These are phyloP conservation scores for Starmerella potacharoeniae DNA, from an alignment of 805 yeast genomes.

Conservation along the genomic window DNA sequence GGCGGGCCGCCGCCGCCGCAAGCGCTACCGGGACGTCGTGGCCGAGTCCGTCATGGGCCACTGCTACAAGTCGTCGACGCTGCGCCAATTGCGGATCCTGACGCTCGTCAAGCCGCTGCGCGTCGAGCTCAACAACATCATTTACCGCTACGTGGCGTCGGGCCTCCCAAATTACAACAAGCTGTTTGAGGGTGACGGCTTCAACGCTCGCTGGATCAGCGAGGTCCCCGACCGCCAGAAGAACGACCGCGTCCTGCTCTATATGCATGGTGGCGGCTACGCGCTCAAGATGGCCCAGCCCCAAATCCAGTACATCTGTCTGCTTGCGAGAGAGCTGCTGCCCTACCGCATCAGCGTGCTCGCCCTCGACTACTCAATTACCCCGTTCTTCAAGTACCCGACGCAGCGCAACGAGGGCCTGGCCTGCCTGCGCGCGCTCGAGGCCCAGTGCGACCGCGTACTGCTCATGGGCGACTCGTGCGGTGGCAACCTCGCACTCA, in stretches of 20 bases:
- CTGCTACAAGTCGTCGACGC: constrained; percentile 16
- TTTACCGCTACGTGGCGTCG: constrained; percentile 4
- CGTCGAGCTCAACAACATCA: constrained; percentile 7
- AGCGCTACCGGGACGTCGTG: constrained; percentile 8
- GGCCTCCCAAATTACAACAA: constrained; percentile 13
- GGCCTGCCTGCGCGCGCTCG: constrained; percentile 17
- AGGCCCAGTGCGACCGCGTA: constrained; percentile 19
- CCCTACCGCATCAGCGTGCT: constrained; percentile 17
- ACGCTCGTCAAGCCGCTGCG: constrained; percentile 19
- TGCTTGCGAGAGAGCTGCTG: constrained; percentile 7
- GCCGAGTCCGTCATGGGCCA: constrained; percentile 18
- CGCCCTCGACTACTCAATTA: constrained; percentile 26
- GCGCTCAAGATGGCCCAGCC: constrained; percentile 18
- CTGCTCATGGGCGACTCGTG: constrained; percentile 29
- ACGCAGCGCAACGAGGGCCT: constrained; percentile 24
- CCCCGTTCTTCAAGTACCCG: constrained; percentile 23
- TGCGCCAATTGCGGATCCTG: constrained; percentile 20
- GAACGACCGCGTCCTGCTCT: constrained; percentile 23
- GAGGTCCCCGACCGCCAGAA: constrained; percentile 19
- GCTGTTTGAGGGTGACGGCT: constrained; percentile 9
- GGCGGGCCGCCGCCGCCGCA: background rate
- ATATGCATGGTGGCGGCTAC: constrained; percentile 25
- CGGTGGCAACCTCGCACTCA: constrained; percentile 26
- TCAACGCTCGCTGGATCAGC: constrained; percentile 23
- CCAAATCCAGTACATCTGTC: constrained; percentile 18